phyloP scores from a whole-genome alignment of 2,329 filamentous ascomycete species.

The Colletotrichum cuscutae region DNA sequence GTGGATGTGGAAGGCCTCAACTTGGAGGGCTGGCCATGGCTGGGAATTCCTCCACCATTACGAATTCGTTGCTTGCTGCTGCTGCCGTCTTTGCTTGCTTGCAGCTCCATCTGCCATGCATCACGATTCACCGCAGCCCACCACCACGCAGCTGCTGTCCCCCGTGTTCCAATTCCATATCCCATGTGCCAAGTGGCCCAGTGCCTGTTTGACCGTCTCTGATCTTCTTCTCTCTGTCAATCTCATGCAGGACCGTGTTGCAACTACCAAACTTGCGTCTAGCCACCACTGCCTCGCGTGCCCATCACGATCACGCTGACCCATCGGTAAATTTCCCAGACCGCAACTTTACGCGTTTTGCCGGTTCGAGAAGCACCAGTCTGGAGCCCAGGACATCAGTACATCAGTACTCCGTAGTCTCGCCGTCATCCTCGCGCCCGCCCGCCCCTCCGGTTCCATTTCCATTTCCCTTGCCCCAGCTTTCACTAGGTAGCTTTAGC shows the following conservation, averaged over 20 bases:
- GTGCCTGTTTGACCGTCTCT: conserved; percentile 4
- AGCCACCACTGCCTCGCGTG: neutral
- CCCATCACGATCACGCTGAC: conserved; percentile 18
- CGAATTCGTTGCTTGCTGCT: neutral
- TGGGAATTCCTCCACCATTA: conserved; percentile 24
- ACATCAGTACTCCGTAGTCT: neutral
- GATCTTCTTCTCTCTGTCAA: neutral
- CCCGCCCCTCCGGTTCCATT: conserved; percentile 3
- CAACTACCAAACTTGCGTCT: neutral
- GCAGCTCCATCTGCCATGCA: neutral
- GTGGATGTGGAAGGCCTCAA: conserved; percentile 29
- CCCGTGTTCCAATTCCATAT: neutral
- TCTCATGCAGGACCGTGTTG: neutral
- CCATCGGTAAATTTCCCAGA: conserved; percentile 14
- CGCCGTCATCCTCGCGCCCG: neutral
- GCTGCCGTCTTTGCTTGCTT: neutral
- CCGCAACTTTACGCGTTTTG: conserved; percentile 23
- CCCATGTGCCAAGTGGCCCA: neutral
- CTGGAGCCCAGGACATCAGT: too few relatives aligned
- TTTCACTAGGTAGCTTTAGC: conserved; percentile 1
- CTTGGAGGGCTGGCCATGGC: conserved; percentile 9
- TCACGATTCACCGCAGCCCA: conserved; percentile 6
- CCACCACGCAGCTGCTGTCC: neutral
- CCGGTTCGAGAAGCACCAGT: neutral
- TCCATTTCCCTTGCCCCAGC: neutral